These are phyloP conservation scores for Ajuga chamaepitys DNA, from an alignment of 257 asterid genomes.

Conservation along the genomic window DNA sequence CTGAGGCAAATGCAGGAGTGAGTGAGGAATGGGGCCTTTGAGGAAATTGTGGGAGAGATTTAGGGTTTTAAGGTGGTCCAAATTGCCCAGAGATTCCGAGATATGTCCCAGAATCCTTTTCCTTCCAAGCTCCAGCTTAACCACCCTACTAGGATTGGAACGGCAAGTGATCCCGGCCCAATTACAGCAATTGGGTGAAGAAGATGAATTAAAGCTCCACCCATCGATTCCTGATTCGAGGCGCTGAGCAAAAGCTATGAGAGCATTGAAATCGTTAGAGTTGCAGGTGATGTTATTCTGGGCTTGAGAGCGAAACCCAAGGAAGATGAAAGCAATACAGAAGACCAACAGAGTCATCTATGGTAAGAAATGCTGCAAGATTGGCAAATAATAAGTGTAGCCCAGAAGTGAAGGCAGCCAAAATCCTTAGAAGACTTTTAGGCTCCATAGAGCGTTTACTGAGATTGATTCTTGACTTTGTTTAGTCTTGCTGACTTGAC, in stretches of 20 bases:
- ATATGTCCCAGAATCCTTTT: slow-evolving; percentile 43
- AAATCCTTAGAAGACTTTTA: too few species aligned
- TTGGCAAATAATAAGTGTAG: too few species aligned
- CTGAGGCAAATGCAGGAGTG: too few species aligned
- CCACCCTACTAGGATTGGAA: slow-evolving; percentile 35
- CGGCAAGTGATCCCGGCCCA: slow-evolving; percentile 58
- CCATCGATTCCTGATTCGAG: slow-evolving; percentile 35
- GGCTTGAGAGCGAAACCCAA: slow-evolving; percentile 26
- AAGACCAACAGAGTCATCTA: slow-evolving; percentile 32
- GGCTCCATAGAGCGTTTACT: too few species aligned
- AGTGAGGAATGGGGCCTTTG: slow-evolving; percentile 40
- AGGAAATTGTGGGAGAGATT: slow-evolving; percentile 75
- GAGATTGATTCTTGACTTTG: too few species aligned
- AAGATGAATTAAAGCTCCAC: slow-evolving; percentile 41
- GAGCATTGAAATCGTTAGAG: slow-evolving; percentile 36
- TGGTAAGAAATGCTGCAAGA: too few species aligned
- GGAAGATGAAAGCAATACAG: slow-evolving; percentile 18
- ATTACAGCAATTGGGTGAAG: slow-evolving; percentile 46
- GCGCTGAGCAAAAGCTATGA: slow-evolving; percentile 30
- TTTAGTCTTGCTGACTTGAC: too few species aligned
- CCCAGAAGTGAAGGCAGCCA: too few species aligned
- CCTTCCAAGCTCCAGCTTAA: slow-evolving; percentile 54
- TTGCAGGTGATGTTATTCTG: slow-evolving; percentile 49
- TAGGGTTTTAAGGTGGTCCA: slow-evolving; percentile 48
- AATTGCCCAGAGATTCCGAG: slow-evolving; percentile 38